Evolutionary conservation across 257 asterid genomes (phyloP), one percentile per base, ranked within the genome.

Genomic region (Fraxinus pennsylvanica): DNA sequence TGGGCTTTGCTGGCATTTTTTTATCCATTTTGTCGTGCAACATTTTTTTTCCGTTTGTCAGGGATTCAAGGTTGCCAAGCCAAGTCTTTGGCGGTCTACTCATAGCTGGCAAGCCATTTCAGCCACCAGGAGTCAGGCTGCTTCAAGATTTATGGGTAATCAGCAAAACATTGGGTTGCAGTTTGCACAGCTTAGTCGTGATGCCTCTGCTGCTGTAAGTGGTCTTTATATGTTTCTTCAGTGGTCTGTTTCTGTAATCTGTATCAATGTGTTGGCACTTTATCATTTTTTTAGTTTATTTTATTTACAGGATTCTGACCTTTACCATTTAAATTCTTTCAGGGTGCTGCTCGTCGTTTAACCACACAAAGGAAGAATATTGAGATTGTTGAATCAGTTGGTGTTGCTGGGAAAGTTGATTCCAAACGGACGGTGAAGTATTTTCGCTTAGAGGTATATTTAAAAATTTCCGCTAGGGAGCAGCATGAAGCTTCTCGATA

Each of bases 131-230:
- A 87, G 82, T 86, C 93, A 90, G 75, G 84, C 93, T 65, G 87
- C 98, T 84, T 86, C 91, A 65, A 96, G 97, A 63, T 95, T 91
- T 74, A 78, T 87, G 6, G 57, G 57, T 14, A 83, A 87, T 71
- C 98, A 87, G 78, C 98, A 91, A 75, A 94, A 87, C 76, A 78
- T 93, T 63, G 99, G 97, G 63, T 76, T 93, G 90, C 97, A 95
- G 85, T 94, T 95, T 47, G 98, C 98, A 15, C 98, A 90, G 81
- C 90, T 95, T 54, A 84, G 99, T 61, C 96, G 95, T 72, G 98
- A 95, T 88, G 99, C 99, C 71, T 95, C 98, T 86, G 99, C 99
- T 85, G 99, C 97, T 67, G 99, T 95, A 79, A 45, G 99, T 90
- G 77, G 19, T 73, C 81, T 77, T 78, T 67, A 65, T 27, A 19